Conservation (phyloP, 2,329 filamentous ascomycete genomes). For the Chalaropsis ovoidea region DNA sequence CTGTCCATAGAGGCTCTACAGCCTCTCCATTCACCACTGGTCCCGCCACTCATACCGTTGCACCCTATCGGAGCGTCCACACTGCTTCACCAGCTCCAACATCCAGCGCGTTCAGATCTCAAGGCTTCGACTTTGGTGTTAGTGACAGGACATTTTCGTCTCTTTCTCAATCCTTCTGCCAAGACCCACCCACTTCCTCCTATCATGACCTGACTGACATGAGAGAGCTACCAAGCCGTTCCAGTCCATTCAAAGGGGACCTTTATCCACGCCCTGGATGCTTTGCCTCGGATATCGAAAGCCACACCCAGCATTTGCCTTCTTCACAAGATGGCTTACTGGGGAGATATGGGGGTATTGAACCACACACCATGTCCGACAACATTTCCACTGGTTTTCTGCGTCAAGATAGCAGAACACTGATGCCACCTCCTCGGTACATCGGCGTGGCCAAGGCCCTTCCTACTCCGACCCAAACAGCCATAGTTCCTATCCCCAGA, state of each 20-base stretch:
- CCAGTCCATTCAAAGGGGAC: slow-evolving; percentile 9
- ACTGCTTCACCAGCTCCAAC: slow-evolving; percentile 22
- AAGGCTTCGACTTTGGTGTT: slow-evolving; percentile 4
- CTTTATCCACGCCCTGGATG: not conserved
- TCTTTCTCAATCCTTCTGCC: not conserved
- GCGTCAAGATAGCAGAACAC: not conserved
- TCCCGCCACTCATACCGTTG: not conserved
- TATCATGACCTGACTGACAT: not conserved
- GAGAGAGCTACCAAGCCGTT: not conserved
- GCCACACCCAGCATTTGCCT: slow-evolving; percentile 1
- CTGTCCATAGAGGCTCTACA: slow-evolving; percentile 18
- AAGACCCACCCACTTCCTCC: not conserved
- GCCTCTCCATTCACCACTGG: slow-evolving; percentile 18
- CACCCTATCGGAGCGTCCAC: slow-evolving; percentile 16
- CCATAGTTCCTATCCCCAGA: not conserved
- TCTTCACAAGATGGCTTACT: not conserved
- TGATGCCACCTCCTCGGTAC: slow-evolving; percentile 4
- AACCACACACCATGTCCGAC: not conserved
- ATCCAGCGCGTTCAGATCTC: slow-evolving; percentile 14
- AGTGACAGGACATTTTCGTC: slow-evolving; percentile 1
- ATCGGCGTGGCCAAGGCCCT: not conserved
- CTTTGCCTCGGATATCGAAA: not conserved
- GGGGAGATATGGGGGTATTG: not conserved
- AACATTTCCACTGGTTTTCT: not conserved
- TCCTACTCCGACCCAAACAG: not conserved